Conservation (phyloP, 139 green algal genomes). For the Closterium sp. region DNA sequence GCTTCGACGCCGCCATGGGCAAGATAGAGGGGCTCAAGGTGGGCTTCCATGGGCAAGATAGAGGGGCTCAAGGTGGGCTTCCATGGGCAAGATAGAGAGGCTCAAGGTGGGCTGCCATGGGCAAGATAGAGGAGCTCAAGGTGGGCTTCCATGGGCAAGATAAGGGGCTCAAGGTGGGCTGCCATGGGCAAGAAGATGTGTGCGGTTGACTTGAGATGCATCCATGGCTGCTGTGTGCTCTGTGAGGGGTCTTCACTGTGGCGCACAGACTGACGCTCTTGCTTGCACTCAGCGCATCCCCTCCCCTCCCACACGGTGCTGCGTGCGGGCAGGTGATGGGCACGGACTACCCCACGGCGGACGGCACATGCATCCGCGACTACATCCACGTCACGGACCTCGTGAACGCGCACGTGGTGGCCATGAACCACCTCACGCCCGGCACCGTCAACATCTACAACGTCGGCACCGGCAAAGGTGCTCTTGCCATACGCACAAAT, state of each 20-base stretch:
- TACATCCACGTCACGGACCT: slow-evolving; percentile 79
- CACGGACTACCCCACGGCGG: slow-evolving; percentile 49
- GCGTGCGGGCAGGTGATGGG: slow-evolving; percentile 40
- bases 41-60: no score
- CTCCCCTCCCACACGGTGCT: no score
- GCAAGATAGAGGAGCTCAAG: slow-evolving; percentile 51
- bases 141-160: no score
- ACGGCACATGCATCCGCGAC: slow-evolving; percentile 66
- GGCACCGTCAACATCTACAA: slow-evolving; percentile 63
- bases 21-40: slow-evolving; percentile 56
- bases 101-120: slow-evolving; percentile 63
- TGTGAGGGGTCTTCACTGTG: no score
- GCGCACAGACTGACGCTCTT: no score
- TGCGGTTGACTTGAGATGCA: no score
- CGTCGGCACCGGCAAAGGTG: slow-evolving; percentile 67
- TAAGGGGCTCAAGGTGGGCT: no score
- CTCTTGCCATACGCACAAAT: not conserved
- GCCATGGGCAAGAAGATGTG: not conserved
- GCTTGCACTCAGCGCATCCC: no score
- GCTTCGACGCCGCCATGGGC: slow-evolving; percentile 71
- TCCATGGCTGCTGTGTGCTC: no score
- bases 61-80: no score
- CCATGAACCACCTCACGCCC: slow-evolving; percentile 28
- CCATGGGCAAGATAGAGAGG: no score
- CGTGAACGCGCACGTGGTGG: slow-evolving; percentile 65